Evolutionary conservation across 2,329 filamentous ascomycete species (phyloP).

Genomic region (Fusarium xylarioides): DNA sequence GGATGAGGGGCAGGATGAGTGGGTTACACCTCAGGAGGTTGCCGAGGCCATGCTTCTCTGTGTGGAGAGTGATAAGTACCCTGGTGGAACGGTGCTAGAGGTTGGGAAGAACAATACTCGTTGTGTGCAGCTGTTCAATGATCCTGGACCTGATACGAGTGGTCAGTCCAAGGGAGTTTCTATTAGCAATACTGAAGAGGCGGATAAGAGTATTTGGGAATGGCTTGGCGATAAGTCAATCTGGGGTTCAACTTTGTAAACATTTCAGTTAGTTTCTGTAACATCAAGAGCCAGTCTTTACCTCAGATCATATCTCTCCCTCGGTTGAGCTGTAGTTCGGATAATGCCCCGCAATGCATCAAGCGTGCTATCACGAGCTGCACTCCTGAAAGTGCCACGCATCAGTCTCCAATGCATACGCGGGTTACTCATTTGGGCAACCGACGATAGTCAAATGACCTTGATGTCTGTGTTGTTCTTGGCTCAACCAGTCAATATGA

Average conservation of each 20-base stretch:
- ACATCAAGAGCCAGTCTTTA: not conserved
- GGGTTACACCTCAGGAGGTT: slow-evolving; percentile 54
- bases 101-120: slow-evolving; percentile 47
- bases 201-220: slow-evolving; percentile 40
- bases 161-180: slow-evolving; percentile 41
- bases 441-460: slow-evolving; percentile 17
- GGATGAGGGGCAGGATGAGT: slow-evolving; percentile 47
- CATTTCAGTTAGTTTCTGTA: fast-evolving
- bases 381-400: not conserved
- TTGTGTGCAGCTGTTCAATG: slow-evolving; percentile 48
- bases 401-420: not conserved
- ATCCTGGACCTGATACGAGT: slow-evolving; percentile 50
- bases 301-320: not conserved
- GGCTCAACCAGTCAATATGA: not conserved
- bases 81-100: slow-evolving; percentile 55
- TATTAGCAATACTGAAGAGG: slow-evolving; percentile 42
- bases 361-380: not conserved
- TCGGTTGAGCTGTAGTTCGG: no score
- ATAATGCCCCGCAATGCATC: not conserved
- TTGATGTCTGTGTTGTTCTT: slow-evolving; percentile 2
- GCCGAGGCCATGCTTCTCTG: slow-evolving; percentile 56
- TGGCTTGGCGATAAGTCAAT: slow-evolving; percentile 40
- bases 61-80: slow-evolving; percentile 46
- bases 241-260: slow-evolving; percentile 34
- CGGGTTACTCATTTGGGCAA: not conserved